phyloP scores from a whole-genome alignment of 208 protist species.

The Trypanosoma mega region DNA sequence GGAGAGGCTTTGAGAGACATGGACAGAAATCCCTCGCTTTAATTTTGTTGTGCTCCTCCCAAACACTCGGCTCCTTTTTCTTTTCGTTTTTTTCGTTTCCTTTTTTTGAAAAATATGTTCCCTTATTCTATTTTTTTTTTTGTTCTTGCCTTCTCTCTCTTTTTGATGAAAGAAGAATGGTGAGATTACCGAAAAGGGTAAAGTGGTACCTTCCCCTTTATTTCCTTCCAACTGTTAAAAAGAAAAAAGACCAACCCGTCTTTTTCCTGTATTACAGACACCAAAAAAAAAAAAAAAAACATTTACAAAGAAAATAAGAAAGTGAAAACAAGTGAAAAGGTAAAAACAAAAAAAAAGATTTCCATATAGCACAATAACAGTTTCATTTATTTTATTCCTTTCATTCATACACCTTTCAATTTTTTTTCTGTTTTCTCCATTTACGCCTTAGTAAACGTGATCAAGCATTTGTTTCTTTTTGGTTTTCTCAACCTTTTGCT shows the following conservation, averaged over 20 bases:
- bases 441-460: too few species aligned
- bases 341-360: conserved; percentile 4
- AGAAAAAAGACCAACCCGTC: conserved; percentile 19
- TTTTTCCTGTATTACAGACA: conserved; percentile 3
- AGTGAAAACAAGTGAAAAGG: conserved; percentile 11
- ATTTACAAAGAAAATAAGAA: conserved; percentile 17
- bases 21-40: background rate
- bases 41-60: conserved; percentile 2
- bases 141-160: too few species aligned
- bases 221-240: background rate
- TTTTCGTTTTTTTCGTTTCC: background rate
- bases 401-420: too few species aligned
- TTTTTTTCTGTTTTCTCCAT: too few species aligned
- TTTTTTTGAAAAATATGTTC: background rate
- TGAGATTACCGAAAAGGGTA: too few species aligned
- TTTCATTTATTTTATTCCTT: background rate
- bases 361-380: background rate
- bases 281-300: conserved; percentile 19
- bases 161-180: too few species aligned
- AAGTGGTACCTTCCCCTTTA: too few species aligned
- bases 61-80: background rate
- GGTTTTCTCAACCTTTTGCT: too few species aligned
- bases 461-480: too few species aligned
- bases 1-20: conserved; percentile 5
- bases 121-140: background rate